A percentile compares a stretch with the other conserved stretches of the same genome.
Conservation (phyloP, 164 flowering plant genomes). For the Umbilicus rupestris region DNA sequence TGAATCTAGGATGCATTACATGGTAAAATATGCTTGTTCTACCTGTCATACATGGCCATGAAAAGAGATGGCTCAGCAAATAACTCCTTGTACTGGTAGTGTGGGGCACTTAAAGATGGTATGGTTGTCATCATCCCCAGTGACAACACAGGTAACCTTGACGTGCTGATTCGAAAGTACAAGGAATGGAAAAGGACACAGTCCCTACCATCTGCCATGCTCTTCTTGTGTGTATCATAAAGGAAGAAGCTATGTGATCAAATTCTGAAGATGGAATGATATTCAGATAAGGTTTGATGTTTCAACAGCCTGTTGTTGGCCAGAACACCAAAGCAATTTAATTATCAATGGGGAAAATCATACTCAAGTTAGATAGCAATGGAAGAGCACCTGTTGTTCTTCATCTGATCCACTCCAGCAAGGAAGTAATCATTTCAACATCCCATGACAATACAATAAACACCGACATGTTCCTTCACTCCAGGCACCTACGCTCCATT, state of each 20-base stretch:
- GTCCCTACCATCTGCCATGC: background rate
- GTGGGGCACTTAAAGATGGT: no score
- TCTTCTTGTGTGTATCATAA: background rate
- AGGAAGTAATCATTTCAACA: constrained; percentile 31
- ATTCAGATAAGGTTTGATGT: background rate
- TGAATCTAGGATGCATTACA: background rate
- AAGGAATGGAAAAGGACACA: background rate
- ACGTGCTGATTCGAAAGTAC: constrained; percentile 1
- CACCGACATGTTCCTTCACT: constrained; percentile 42
- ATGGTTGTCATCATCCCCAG: background rate
- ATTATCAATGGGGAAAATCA: constrained; percentile 1
- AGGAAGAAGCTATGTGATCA: background rate
- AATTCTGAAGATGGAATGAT: background rate
- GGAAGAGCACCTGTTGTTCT: constrained; percentile 13
- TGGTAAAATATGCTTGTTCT: background rate
- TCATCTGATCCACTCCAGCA: constrained; percentile 13
- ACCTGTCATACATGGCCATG: background rate
- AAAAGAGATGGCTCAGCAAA: no score
- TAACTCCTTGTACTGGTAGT: no score
- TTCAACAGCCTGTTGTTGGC: background rate
- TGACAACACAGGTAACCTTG: background rate
- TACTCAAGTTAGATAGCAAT: constrained; percentile 11
- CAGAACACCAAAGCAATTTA: background rate
- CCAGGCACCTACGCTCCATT: constrained; percentile 54
- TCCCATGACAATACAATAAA: constrained; percentile 61